Conservation (phyloP, 2,329 filamentous ascomycete genomes). For the Xylogone sp. region DNA sequence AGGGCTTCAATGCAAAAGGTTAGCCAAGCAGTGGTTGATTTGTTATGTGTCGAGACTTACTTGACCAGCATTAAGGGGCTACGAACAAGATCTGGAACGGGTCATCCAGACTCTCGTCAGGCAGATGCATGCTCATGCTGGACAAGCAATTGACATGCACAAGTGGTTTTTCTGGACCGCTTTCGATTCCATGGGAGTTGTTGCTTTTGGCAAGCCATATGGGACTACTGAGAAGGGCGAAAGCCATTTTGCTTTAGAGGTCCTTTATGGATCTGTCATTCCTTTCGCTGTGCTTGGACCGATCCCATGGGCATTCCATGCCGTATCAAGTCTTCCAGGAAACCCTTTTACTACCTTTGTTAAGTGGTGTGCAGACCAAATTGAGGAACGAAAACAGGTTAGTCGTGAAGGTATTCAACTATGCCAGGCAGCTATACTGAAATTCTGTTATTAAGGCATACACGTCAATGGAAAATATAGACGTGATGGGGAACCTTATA, state of each 20-base stretch:
- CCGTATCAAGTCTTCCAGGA: too few relatives aligned
- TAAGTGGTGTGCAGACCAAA: constrained; percentile 10
- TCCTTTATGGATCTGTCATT: constrained; percentile 8
- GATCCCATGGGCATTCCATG: constrained; percentile 17
- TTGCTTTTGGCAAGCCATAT: constrained; percentile 14
- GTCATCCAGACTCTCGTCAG: too few relatives aligned
- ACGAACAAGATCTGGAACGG: too few relatives aligned
- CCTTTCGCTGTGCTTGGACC: constrained; percentile 12
- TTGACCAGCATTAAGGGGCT: background rate
- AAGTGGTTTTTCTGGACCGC: constrained; percentile 5
- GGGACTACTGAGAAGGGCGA: constrained; percentile 15
- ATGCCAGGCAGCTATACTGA: background rate
- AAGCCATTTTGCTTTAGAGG: constrained; percentile 9
- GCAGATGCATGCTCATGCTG: too few relatives aligned
- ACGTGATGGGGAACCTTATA: background rate
- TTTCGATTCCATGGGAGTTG: constrained; percentile 13
- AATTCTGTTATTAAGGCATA: background rate
- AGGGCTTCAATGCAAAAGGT: constrained; percentile 6
- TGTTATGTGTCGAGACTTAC: too few relatives aligned
- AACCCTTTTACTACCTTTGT: constrained; percentile 5
- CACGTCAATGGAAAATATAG: background rate
- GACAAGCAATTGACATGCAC: too few relatives aligned
- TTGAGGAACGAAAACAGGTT: constrained; percentile 11
- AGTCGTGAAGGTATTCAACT: background rate
- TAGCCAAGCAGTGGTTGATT: too few relatives aligned